A percentile compares a stretch with the other conserved stretches of the same genome.
phyloP scores from a whole-genome alignment of 2,329 filamentous ascomycete genomes.

The Hypoxylon sp. region DNA sequence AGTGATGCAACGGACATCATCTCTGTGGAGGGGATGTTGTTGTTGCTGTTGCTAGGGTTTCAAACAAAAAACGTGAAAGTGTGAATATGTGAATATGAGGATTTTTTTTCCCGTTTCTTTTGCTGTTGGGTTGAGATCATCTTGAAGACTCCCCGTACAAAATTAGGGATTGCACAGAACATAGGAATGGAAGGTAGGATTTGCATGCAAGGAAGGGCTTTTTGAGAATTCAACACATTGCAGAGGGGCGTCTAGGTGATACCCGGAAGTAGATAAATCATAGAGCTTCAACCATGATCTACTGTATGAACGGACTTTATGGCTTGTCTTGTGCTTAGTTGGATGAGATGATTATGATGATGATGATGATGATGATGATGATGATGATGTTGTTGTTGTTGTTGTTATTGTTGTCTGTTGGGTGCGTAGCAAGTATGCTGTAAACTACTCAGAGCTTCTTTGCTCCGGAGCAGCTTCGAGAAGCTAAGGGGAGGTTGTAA shows the following conservation, averaged over 20 bases:
- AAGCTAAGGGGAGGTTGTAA: too few relatives aligned
- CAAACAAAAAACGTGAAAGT: neutral
- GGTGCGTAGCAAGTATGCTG: too few relatives aligned
- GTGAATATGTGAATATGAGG: constrained; percentile 3
- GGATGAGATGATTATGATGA: neutral
- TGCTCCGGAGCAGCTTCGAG: too few relatives aligned
- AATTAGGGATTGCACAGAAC: neutral
- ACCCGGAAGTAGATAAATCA: constrained; percentile 13
- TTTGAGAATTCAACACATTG: constrained; percentile 6
- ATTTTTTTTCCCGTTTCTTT: neutral
- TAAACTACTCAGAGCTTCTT: too few relatives aligned
- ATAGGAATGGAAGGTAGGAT: neutral
- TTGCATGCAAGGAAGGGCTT: neutral
- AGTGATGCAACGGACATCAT: neutral
- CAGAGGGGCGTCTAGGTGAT: constrained; percentile 17
- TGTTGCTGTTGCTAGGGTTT: neutral
- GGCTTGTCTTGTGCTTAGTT: neutral
- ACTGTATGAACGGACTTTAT: neutral
- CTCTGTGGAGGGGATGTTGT: neutral
- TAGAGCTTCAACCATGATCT: constrained; percentile 20
- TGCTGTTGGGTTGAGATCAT: neutral
- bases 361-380: too few relatives aligned
- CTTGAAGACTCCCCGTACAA: neutral
- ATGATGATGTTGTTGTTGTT: too few relatives aligned
- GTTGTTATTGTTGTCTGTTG: too few relatives aligned